phyloP scores from a whole-genome alignment of 352 stramenopile species.

The Phytophthora palmivora region DNA sequence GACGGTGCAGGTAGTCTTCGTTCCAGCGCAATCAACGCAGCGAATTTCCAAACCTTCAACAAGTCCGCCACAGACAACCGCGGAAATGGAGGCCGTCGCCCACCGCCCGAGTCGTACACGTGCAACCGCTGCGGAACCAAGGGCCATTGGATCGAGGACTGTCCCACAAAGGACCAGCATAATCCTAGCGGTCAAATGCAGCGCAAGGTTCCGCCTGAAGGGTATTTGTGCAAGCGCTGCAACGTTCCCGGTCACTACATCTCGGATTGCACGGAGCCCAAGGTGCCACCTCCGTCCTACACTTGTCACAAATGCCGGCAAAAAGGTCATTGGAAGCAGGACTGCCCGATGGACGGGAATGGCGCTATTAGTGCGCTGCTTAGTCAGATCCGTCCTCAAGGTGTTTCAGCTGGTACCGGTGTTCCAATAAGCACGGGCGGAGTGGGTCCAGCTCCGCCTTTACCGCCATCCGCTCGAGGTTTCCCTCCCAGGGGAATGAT shows the following conservation, averaged over 20 bases:
- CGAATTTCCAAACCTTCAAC: slow-evolving; percentile 77
- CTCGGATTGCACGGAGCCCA: slow-evolving; percentile 85
- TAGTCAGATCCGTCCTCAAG: slow-evolving; percentile 43
- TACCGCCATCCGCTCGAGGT: slow-evolving; percentile 25
- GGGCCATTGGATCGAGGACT: slow-evolving; percentile 90
- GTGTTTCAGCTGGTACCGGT: slow-evolving; percentile 12
- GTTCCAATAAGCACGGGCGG: slow-evolving; percentile 28
- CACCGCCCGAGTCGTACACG: slow-evolving; percentile 86
- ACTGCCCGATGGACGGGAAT: slow-evolving; percentile 81
- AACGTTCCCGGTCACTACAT: slow-evolving; percentile 89
- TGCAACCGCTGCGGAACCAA: slow-evolving; percentile 89
- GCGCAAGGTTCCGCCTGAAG: slow-evolving; percentile 68
- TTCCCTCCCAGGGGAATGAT: slow-evolving; percentile 41
- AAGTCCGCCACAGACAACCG: slow-evolving; percentile 43
- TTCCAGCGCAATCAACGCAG: slow-evolving; percentile 72
- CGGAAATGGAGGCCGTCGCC: slow-evolving; percentile 46
- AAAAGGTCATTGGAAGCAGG: slow-evolving; percentile 90
- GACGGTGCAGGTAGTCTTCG: slow-evolving; percentile 63
- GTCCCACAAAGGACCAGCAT: slow-evolving; percentile 81
- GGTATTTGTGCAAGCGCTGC: slow-evolving; percentile 89
- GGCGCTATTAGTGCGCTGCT: slow-evolving; percentile 55
- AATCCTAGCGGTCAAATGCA: slow-evolving; percentile 38
- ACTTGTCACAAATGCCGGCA: slow-evolving; percentile 90
- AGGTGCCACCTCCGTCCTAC: slow-evolving; percentile 82
- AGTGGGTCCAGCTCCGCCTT: slow-evolving; percentile 17